Evolutionary conservation across 768 basidiomycete species (phyloP).

Genomic region (Pisolithus tinctorius): DNA sequence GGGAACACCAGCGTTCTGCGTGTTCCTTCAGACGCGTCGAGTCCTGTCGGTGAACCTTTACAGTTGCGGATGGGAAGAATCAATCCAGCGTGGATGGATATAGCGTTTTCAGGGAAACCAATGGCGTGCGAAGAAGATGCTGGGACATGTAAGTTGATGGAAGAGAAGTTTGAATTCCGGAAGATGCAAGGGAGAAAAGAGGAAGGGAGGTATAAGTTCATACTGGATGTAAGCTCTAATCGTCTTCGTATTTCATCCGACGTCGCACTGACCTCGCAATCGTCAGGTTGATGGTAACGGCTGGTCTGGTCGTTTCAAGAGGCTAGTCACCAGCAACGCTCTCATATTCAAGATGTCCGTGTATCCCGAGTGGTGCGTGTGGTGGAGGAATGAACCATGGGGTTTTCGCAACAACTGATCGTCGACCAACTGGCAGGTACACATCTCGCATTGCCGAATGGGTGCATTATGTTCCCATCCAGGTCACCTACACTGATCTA

Average conservation of each 20-base stretch:
- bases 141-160: conserved; percentile 35
- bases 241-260: too few relatives aligned
- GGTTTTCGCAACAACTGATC: not conserved
- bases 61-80: conserved; percentile 33
- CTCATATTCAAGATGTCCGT: conserved; percentile 52
- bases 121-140: conserved; percentile 31
- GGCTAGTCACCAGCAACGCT: conserved; percentile 49
- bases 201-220: conserved; percentile 55
- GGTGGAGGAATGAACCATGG: conserved; percentile 42
- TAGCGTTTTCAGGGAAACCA: conserved; percentile 45
- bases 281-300: conserved; percentile 48
- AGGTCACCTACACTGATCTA: conserved; percentile 54
- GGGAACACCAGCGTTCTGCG: conserved; percentile 34
- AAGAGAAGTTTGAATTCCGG: conserved; percentile 44
- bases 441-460: conserved; percentile 51
- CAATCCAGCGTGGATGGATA: conserved; percentile 53
- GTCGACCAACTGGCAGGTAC: conserved; percentile 30
- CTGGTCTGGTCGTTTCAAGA: conserved; percentile 56
- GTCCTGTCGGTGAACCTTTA: conserved; percentile 30
- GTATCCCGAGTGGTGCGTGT: conserved; percentile 29
- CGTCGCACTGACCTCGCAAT: too few relatives aligned
- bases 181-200: conserved; percentile 35
- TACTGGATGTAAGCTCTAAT: conserved; percentile 40
- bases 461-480: conserved; percentile 64
- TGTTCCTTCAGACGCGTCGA: conserved; percentile 21